Base-by-base conservation (phyloP, 176 grass and related monocot genomes). In the Raddia guianensis region DNA sequence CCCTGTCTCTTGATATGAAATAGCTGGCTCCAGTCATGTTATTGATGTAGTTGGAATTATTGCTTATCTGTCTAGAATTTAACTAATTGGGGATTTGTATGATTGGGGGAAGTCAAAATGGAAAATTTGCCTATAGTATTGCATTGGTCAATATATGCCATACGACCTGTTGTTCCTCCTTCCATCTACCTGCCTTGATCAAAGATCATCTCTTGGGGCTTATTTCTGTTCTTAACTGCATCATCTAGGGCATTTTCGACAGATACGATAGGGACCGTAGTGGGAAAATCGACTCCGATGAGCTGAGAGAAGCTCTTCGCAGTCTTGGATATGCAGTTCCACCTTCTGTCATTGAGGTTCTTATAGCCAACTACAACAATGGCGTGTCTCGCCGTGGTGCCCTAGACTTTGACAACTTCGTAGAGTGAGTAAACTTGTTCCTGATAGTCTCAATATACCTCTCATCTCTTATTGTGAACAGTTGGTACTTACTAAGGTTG, bases 331-430 rank as follows among this genome's bases (percentile, higher is more conserved):
- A 89, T 60, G 88, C 88, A 0, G 92, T 93, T 60, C 90, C 95
- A 6, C 88, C 86, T 70, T 86, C 95, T 18, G 86, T 98, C 66
- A 75, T 98, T 10, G 72, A 91, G 32, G 54, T 91, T 70, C 60
- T 98, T 48, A 75, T 98, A 40, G 76, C 96, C 8, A 98, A 93
- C 80, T 93, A 95, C 84, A 86, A 75, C 48, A 78, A 91, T 72
- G 74, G 80, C 12, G 45, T 45, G 12, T 55, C 75, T 12, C 14
- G 57, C 33, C 77, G 82, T 12, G 90, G 90, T 5, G 86, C 75
- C 0, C 61, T 95, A 37, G 84, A 91, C 85, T 95, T 93, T 1
- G 95, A 98, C 71, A 93, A 95, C 71, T 98, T 98, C 46, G 90
- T 98, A 8, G 96, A 95, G 92, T 93, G 85, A 75, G 95, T 89